Conservation (phyloP, 2,329 filamentous ascomycete species). For the Nemania sp. region DNA sequence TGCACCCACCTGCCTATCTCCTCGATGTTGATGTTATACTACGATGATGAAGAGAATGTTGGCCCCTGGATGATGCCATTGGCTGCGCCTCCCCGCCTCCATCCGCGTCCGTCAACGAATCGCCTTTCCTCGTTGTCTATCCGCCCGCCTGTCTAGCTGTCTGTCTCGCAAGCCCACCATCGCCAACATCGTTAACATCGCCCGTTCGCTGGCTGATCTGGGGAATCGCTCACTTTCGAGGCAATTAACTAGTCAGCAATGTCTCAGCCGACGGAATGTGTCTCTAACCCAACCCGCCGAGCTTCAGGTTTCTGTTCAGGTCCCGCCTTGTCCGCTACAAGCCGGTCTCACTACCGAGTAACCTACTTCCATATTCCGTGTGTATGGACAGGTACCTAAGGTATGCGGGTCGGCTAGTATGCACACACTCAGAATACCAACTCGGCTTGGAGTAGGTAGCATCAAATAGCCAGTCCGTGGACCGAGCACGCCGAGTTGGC, state of each 20-base stretch:
- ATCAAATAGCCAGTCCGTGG: not conserved
- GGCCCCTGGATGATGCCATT: not conserved
- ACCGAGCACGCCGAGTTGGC: no score
- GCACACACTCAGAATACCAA: not conserved
- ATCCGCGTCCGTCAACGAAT: not conserved
- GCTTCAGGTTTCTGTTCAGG: no score
- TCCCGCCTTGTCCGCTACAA: not conserved
- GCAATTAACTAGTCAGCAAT: not conserved
- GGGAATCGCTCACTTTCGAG: not conserved
- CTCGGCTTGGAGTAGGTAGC: not conserved
- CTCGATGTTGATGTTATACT: no score
- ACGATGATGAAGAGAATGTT: not conserved
- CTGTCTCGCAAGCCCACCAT: slow-evolving; percentile 1
- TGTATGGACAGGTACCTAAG: not conserved
- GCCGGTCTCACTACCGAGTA: not conserved
- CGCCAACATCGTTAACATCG: slow-evolving; percentile 12
- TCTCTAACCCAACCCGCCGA: slow-evolving; percentile 2
- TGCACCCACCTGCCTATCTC: no score
- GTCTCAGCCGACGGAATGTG: slow-evolving; percentile 15
- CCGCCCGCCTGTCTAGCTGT: not conserved
- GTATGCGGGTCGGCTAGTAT: no score
- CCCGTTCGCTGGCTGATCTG: slow-evolving; percentile 1
- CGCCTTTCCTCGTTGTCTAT: not conserved
- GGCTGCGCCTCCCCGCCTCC: slow-evolving; percentile 7
- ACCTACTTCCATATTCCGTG: not conserved